A percentile compares a stretch with the other conserved stretches of the same genome.
Conservation (phyloP, 495 filamentous ascomycete species). For the Penicillium steckii region DNA sequence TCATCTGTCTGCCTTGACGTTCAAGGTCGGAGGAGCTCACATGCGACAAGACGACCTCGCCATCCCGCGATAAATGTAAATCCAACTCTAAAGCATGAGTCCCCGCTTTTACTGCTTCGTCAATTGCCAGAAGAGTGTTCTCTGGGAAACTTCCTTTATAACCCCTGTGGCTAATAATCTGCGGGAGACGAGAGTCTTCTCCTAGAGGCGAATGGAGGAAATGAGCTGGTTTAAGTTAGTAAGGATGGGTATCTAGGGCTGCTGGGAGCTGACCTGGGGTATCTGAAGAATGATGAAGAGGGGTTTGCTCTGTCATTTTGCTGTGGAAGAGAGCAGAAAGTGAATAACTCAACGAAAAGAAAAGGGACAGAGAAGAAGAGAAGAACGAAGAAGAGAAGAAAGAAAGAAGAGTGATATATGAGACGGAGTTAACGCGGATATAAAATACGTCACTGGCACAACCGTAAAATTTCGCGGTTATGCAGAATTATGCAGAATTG, state of each 20-base stretch:
- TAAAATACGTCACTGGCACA: too few relatives aligned
- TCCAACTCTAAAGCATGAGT: slow-evolving; percentile 87
- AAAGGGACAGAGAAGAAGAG: too few relatives aligned
- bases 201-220: slow-evolving; percentile 12
- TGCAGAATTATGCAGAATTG: too few relatives aligned
- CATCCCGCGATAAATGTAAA: slow-evolving; percentile 77
- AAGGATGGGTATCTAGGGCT: neutral
- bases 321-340: too few relatives aligned
- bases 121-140: slow-evolving; percentile 80
- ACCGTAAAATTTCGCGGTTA: too few relatives aligned
- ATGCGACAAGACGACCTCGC: slow-evolving; percentile 81
- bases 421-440: too few relatives aligned
- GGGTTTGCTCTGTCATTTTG: too few relatives aligned
- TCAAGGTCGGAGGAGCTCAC: slow-evolving; percentile 43
- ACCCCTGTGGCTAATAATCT: slow-evolving; percentile 83
- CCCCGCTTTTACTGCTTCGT: slow-evolving; percentile 66
- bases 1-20: neutral
- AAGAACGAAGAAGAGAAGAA: too few relatives aligned
- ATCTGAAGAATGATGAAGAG: too few relatives aligned
- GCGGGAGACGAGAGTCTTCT: slow-evolving; percentile 44
- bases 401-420: too few relatives aligned
- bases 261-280: neutral
- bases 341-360: too few relatives aligned
- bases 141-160: slow-evolving; percentile 79
- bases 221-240: slow-evolving; percentile 5